phyloP scores from a whole-genome alignment of 495 filamentous ascomycete genomes.

The Aspergillus ellipticus region DNA sequence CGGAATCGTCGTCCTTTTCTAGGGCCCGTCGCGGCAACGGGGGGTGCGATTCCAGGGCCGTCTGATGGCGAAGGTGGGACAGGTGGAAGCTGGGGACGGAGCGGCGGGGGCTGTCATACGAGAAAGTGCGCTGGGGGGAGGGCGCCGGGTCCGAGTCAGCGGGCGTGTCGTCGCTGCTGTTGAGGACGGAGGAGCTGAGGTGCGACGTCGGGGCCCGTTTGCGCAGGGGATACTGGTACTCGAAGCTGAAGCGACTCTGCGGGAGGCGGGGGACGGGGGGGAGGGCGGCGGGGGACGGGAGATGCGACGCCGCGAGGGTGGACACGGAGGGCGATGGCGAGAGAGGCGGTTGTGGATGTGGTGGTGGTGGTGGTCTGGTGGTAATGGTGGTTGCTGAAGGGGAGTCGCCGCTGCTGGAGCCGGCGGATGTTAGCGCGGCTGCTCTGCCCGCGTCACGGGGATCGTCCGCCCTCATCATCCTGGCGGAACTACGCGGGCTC shows the following conservation, averaged over 20 bases:
- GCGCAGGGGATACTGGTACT: constrained; percentile 22
- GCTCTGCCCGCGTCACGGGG: constrained; percentile 26
- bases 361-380: too few species aligned
- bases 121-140: constrained; percentile 15
- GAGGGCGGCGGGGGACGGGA: neutral
- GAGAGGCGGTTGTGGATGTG: neutral
- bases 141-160: constrained; percentile 7
- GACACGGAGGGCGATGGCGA: constrained; percentile 11
- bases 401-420: constrained; percentile 9
- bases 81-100: constrained; percentile 17
- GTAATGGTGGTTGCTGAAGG: constrained; percentile 12
- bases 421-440: constrained; percentile 24
- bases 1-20: constrained; percentile 14
- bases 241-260: constrained; percentile 26
- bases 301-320: constrained; percentile 3
- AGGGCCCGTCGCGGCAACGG: constrained; percentile 8
- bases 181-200: constrained; percentile 8
- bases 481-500: constrained; percentile 1
- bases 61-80: constrained; percentile 12
- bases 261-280: constrained; percentile 16
- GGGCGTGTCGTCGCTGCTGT: constrained; percentile 15
- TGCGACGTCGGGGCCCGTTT: constrained; percentile 20
- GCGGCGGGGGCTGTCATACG: constrained; percentile 21
- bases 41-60: constrained; percentile 6
- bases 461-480: constrained; percentile 15